These are phyloP conservation scores for Quercus engelmannii DNA, from an alignment of 306 rosid species.

Conservation along the genomic window DNA sequence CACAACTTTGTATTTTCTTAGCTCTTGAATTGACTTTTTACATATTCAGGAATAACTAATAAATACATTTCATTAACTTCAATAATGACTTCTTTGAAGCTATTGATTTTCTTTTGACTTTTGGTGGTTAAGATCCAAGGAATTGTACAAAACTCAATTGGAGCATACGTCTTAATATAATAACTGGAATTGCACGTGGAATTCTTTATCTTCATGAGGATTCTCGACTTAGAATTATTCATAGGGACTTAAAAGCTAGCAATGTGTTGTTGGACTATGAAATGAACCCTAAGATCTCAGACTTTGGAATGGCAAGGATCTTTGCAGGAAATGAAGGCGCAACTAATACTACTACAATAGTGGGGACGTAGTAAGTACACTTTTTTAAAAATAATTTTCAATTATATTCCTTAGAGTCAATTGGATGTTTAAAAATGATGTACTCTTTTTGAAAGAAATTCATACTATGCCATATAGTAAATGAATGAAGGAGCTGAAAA, in stretches of 20 bases:
- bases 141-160: constrained; percentile 32
- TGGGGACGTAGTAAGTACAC: constrained; percentile 28
- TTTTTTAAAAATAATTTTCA: neutral
- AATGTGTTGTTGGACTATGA: constrained; percentile 38
- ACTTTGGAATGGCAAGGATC: constrained; percentile 49
- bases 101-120: neutral
- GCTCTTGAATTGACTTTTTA: neutral
- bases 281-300: constrained; percentile 52
- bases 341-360: constrained; percentile 44
- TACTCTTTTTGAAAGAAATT: too few relatives aligned
- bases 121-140: constrained; percentile 24
- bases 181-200: constrained; percentile 39
- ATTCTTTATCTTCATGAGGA: constrained; percentile 51
- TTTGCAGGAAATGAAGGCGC: constrained; percentile 41
- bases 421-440: neutral
- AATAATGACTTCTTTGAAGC: neutral
- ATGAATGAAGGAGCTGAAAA: too few relatives aligned
- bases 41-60: too few relatives aligned
- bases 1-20: neutral
- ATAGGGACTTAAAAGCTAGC: constrained; percentile 47
- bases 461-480: too few relatives aligned
- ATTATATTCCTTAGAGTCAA: neutral
- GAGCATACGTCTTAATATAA: constrained; percentile 34
- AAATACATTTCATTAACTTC: neutral
- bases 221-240: constrained; percentile 40